These are phyloP conservation scores for Ophiostoma quercus DNA, from an alignment of 2,329 filamentous ascomycete species.

Conservation along the genomic window DNA sequence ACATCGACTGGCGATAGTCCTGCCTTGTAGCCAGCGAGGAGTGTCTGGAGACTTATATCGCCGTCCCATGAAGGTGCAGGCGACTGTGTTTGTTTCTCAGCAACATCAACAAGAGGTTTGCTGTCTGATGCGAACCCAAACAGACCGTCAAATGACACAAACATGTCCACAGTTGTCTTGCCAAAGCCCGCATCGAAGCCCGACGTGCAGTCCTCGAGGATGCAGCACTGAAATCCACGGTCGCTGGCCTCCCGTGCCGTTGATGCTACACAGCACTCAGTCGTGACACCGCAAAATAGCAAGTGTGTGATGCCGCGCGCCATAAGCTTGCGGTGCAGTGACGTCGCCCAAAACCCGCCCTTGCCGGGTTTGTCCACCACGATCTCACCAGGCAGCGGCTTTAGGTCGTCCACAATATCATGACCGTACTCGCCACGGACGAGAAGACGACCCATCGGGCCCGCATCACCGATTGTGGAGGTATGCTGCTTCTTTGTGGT, in stretches of 20 bases:
- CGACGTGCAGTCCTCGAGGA: slow-evolving; percentile 44
- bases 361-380: background rate
- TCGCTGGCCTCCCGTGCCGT: background rate
- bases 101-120: background rate
- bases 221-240: slow-evolving; percentile 22
- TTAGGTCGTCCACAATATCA: background rate
- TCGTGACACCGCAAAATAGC: background rate
- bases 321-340: background rate
- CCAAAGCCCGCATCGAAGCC: slow-evolving; percentile 46
- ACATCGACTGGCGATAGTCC: background rate
- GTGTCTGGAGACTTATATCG: background rate
- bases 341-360: background rate
- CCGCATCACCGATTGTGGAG: background rate
- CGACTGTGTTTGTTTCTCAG: background rate
- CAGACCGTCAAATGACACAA: slow-evolving; percentile 47
- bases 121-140: slow-evolving; percentile 41
- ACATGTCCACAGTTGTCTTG: slow-evolving; percentile 44
- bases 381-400: background rate
- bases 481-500: background rate
- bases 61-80: background rate
- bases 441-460: background rate
- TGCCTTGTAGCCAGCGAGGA: background rate
- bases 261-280: background rate
- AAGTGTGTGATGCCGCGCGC: background rate
- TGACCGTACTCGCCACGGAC: background rate